Conservation (phyloP, 1,284 basidiomycete genomes). For the Ceratobasidium sp. region DNA sequence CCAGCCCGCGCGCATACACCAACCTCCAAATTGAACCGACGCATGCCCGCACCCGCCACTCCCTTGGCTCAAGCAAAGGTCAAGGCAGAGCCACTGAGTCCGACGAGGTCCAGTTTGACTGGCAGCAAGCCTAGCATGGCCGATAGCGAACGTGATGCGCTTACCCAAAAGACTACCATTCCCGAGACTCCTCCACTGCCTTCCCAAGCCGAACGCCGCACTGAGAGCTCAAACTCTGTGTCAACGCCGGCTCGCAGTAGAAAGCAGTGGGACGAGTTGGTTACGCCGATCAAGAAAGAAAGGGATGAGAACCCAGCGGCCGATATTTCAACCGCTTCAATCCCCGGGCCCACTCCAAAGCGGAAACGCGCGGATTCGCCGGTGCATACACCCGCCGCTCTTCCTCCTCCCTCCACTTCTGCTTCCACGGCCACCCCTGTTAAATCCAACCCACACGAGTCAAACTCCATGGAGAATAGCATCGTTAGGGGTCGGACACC, state of each 20-base stretch:
- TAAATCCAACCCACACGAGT: neutral
- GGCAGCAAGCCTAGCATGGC: neutral
- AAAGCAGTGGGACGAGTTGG: constrained; percentile 14
- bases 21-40: neutral
- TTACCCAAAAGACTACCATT: constrained; percentile 29
- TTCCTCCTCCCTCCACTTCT: neutral
- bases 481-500: constrained; percentile 14
- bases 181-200: constrained; percentile 27
- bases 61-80: neutral
- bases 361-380: constrained; percentile 12
- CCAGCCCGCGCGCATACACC: constrained; percentile 28
- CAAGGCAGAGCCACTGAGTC: constrained; percentile 13
- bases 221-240: neutral
- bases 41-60: constrained; percentile 7
- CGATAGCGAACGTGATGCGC: neutral
- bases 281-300: constrained; percentile 17
- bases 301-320: neutral
- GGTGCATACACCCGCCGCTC: constrained; percentile 28
- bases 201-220: neutral
- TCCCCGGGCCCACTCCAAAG: constrained; percentile 4
- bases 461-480: neutral
- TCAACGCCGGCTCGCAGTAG: neutral
- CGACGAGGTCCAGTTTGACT: neutral
- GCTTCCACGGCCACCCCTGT: neutral
- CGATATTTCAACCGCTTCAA: neutral